Evolutionary conservation across 352 stramenopile genomes (phyloP), one percentile per base, ranked within the genome.

Genomic region (Pythium inflatum): DNA sequence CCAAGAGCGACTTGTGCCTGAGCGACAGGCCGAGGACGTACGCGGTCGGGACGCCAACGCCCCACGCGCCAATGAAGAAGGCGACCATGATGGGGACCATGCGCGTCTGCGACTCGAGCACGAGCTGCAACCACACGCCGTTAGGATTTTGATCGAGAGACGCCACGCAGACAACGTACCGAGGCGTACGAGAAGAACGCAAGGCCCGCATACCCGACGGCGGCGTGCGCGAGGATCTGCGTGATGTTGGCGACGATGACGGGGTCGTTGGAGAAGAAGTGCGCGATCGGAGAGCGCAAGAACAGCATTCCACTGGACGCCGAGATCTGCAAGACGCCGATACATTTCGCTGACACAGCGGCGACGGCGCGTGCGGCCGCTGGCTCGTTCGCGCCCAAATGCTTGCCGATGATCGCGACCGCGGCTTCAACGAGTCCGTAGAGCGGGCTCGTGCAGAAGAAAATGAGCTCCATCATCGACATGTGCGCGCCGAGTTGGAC

Each of bases 401-500:
- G 80, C 36, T 71, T 82, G 13, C 75, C 87, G 41, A 92, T 87
- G 41, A 83, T 84, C 30, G 81, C 88, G 13, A 92, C 79, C 5
- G 83, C 76, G 7, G 70, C 80, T 38, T 81, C 82, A 18, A 89
- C 81, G 2, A 94, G 67, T 13, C 88, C 84, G 66, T 90, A 96
- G 36, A 94, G 85, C 6, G 82, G 84, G 78, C 71, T 99, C 20
- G 85, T 92, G 30, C 84, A 76, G 68, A 96, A 90, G 73, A 91
- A 90, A 70, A 95, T 91, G 33, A 94, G 71, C 71, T 94, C 88
- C 78, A 95, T 90, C 87, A 94, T 95, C 18, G 86, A 80, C 66
- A 88, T 93, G 70, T 96, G 83, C 14, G 88, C 80, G 24, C 82
- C 85, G 13, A 96, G 73, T 60, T 94, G 85, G 3, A 92, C 64